phyloP scores from a whole-genome alignment of 441 rosid species.

The Viola pubescens region DNA sequence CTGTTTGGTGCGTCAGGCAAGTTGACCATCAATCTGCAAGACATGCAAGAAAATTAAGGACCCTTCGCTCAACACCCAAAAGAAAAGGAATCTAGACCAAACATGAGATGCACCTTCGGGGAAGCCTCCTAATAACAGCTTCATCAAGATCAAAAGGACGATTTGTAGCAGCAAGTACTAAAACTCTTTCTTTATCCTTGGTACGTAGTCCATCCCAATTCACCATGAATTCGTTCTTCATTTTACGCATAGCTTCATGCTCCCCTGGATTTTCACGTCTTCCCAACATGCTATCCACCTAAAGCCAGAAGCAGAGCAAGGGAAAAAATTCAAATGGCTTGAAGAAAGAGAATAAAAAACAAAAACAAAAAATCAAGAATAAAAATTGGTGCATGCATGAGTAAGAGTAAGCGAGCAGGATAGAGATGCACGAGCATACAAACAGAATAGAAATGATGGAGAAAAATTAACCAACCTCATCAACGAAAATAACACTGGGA shows the following conservation, averaged over 20 bases:
- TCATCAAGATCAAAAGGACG: slow-evolving; percentile 98
- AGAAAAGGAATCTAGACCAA: background rate
- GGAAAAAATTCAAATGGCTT: background rate
- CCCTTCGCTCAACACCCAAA: background rate
- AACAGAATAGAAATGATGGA: background rate
- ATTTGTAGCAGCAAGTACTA: slow-evolving; percentile 96
- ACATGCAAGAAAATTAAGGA: slow-evolving; percentile 8
- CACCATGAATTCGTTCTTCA: slow-evolving; percentile 98
- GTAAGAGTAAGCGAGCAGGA: slow-evolving; percentile 3
- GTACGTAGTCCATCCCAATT: slow-evolving; percentile 99
- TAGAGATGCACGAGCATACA: too few relatives aligned
- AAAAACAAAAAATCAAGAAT: background rate
- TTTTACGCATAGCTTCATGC: slow-evolving; percentile 99
- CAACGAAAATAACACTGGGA: slow-evolving; percentile 92
- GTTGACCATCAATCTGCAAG: slow-evolving; percentile 87
- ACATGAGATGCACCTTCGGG: slow-evolving; percentile 51
- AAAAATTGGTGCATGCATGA: slow-evolving; percentile 4
- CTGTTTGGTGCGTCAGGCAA: slow-evolving; percentile 85
- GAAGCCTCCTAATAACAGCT: slow-evolving; percentile 98
- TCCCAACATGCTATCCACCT: slow-evolving; percentile 99
- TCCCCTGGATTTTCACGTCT: slow-evolving; percentile 99
- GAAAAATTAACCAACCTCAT: slow-evolving; percentile 59
- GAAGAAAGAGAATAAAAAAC: background rate
- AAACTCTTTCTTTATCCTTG: slow-evolving; percentile 88
- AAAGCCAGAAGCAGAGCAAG: slow-evolving; percentile 16